These are phyloP conservation scores for Dalbergia cultrata DNA, from an alignment of 306 rosid species.

Conservation along the genomic window DNA sequence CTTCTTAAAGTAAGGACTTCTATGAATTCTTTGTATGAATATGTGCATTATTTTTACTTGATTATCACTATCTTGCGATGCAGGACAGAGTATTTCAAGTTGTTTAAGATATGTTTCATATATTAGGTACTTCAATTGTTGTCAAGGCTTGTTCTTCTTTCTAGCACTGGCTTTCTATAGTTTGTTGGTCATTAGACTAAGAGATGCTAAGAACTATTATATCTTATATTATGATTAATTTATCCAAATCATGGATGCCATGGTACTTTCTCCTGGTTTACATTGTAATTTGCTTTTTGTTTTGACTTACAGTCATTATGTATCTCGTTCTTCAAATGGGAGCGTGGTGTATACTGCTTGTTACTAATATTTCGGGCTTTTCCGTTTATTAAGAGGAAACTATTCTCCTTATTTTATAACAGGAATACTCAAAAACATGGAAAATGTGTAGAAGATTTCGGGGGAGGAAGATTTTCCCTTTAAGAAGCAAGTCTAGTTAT, in stretches of 20 bases:
- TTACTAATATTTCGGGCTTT: constrained; percentile 20
- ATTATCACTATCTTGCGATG: constrained; percentile 69
- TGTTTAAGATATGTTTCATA: constrained; percentile 76
- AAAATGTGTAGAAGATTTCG: constrained; percentile 78
- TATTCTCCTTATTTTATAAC: constrained; percentile 71
- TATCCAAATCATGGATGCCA: neutral
- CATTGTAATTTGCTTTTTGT: constrained; percentile 26
- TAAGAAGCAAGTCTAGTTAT: constrained; percentile 72
- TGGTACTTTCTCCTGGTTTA: constrained; percentile 11
- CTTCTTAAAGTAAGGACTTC: neutral
- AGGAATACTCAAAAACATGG: constrained; percentile 69
- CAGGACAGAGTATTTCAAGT: constrained; percentile 80
- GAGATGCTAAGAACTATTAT: neutral
- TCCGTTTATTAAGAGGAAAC: constrained; percentile 60
- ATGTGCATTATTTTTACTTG: constrained; percentile 48
- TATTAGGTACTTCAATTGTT: constrained; percentile 66
- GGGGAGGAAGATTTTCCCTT: constrained; percentile 86
- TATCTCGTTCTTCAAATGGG: too few relatives aligned
- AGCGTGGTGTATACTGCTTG: neutral
- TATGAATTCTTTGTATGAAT: neutral
- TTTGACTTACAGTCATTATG: neutral
- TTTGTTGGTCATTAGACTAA: neutral
- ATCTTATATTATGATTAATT: constrained; percentile 9
- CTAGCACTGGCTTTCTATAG: neutral
- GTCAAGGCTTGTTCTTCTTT: constrained; percentile 7